Conservation (phyloP, 1,284 basidiomycete genomes). For the Tranzscheliella williamsii region DNA sequence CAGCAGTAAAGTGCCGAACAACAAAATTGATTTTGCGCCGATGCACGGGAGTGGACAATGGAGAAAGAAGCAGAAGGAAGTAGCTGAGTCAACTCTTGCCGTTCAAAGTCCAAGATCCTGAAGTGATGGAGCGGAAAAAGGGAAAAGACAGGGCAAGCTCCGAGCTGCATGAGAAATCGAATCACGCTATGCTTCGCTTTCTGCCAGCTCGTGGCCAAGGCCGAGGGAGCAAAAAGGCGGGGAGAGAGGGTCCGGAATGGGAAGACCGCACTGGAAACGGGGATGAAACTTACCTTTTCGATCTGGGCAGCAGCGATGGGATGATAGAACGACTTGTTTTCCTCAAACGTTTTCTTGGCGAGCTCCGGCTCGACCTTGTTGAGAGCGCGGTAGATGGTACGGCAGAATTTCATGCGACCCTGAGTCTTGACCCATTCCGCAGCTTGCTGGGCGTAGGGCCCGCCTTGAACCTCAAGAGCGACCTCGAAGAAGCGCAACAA, state of each 20-base stretch:
- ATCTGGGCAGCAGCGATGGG: constrained; percentile 59
- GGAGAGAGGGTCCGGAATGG: not conserved
- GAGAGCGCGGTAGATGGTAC: constrained; percentile 63
- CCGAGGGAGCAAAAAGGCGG: too few species aligned
- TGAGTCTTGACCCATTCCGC: constrained; percentile 65
- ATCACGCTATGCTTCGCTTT: too few species aligned
- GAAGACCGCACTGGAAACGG: not conserved
- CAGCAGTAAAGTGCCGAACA: too few species aligned
- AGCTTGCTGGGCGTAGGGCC: constrained; percentile 63
- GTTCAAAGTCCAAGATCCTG: constrained; percentile 8
- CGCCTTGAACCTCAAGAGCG: constrained; percentile 62
- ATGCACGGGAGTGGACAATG: too few species aligned
- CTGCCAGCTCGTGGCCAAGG: too few species aligned
- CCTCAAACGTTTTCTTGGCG: constrained; percentile 68
- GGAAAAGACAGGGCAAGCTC: not conserved
- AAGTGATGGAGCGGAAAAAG: not conserved
- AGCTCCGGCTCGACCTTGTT: constrained; percentile 68
- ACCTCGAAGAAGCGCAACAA: constrained; percentile 64
- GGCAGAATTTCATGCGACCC: constrained; percentile 64
- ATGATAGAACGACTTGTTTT: constrained; percentile 65
- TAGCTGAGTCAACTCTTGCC: not conserved
- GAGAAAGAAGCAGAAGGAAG: not conserved
- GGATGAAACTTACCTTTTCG: constrained; percentile 48
- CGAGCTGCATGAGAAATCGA: not conserved
- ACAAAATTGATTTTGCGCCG: too few species aligned